Evolutionary conservation across 83 land plant genomes (phyloP), one percentile per base, ranked within the genome.

Genomic region (Diphasiastrum complanatum): DNA sequence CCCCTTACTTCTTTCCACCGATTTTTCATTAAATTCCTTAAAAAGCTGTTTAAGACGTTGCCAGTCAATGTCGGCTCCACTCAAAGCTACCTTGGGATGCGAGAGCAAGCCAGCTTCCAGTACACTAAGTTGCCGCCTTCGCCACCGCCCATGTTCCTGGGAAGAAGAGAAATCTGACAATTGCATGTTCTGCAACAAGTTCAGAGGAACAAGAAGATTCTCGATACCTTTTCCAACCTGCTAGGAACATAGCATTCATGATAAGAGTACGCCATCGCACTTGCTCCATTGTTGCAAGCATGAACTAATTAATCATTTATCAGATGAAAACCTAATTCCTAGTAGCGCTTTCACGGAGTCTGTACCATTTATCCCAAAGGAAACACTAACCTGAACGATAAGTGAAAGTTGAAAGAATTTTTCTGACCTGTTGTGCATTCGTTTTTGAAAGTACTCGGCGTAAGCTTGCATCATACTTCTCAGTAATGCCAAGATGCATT

Each of bases 31-130:
- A 41, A 80, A 80, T 20, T 77, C 87, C 45, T 60, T 74, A 50
- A 92, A 67, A 12, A 81, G 61, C 45, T 89, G 83, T 10, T 73
- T 57, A 11, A 89, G 68, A 29, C 87, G 70, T 26, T 81, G 83
- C 2, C 83, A 64, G 35, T 68, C 50, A 51, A 40, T n/a, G 38
- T 83, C 69, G 28, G 79, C 61, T 48, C 69, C 78, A 22, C 79
- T 81, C 29, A 80, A 29, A 1, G 81, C 78, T 50, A 69, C 22
- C 25, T 23, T 41, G 54, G 96, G 92, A 64, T 86, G 83, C 33
- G 76, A 47, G 5, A 89, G 73, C 2, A 89, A 73, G 10, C 96
- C 96, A 47, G 88, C 92, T 37, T 89, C 96, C 47, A 89, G 80
- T 48, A 83, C 28, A 60, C 70, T 78, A 33, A 89, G 61, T 40